These are phyloP conservation scores for Suhomyces terraborum DNA, from an alignment of 1,139 yeast genomes.

Conservation along the genomic window DNA sequence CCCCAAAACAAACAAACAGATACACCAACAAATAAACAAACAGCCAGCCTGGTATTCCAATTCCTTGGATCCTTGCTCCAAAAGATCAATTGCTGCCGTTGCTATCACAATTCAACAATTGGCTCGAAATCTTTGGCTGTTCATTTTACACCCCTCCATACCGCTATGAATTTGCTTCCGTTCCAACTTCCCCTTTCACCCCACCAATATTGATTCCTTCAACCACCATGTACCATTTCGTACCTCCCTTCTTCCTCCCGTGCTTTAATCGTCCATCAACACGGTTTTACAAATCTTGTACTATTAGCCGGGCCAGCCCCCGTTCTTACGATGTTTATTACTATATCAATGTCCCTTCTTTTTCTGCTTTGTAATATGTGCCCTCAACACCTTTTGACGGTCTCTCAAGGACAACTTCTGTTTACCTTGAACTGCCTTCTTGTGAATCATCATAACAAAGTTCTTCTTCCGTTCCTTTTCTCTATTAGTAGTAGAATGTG, in stretches of 20 bases:
- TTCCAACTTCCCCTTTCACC: too few relatives aligned
- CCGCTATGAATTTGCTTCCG: background rate
- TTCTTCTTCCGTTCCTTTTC: constrained; percentile 98
- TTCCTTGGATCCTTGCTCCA: too few relatives aligned
- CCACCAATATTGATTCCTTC: constrained; percentile 3
- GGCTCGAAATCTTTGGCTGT: background rate
- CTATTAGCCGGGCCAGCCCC: constrained; percentile 13
- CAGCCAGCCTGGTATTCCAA: too few relatives aligned
- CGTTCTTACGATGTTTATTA: constrained; percentile 13
- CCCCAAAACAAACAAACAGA: background rate
- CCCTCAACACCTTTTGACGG: constrained; percentile 80
- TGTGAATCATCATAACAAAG: constrained; percentile 97
- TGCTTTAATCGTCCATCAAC: background rate
- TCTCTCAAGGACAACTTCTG: constrained; percentile 87
- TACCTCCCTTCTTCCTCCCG: constrained; percentile 1
- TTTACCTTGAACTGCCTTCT: constrained; percentile 90
- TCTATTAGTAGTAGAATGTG: constrained; percentile 89
- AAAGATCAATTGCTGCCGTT: too few relatives aligned
- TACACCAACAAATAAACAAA: too few relatives aligned
- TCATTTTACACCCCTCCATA: background rate
- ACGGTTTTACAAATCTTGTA: constrained; percentile 6
- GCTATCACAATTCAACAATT: too few relatives aligned
- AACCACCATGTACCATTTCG: background rate
- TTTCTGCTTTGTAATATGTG: constrained; percentile 88
- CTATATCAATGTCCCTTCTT: constrained; percentile 61